Percentiles rank a stretch among this genome's conserved stretches.
phyloP scores from a whole-genome alignment of 2,329 filamentous ascomycete species.

The Rachicladosporium sp. region DNA sequence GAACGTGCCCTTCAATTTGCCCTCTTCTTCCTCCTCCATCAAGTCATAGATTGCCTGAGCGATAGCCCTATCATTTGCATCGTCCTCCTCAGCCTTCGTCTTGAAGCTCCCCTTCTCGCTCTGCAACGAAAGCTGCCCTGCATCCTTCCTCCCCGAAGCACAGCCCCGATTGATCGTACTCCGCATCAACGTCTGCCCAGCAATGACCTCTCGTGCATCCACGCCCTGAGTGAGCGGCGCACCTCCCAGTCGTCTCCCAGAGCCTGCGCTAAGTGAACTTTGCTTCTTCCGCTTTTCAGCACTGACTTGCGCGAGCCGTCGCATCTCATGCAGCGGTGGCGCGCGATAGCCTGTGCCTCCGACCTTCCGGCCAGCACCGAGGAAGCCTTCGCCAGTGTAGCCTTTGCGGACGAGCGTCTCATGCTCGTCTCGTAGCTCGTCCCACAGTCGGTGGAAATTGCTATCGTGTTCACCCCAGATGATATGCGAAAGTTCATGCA shows the following conservation, averaged over 20 bases:
- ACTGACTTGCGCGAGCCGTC: constrained; percentile 54
- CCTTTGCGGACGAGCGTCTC: constrained; percentile 65
- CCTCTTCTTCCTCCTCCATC: constrained; percentile 62
- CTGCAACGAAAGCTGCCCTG: constrained; percentile 53
- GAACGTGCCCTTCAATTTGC: constrained; percentile 38
- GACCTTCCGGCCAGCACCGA: constrained; percentile 60
- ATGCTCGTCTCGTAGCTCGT: constrained; percentile 78
- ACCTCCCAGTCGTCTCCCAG: constrained; percentile 64
- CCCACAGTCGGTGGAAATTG: constrained; percentile 76
- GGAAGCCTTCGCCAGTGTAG: constrained; percentile 81
- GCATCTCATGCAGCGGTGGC: constrained; percentile 59
- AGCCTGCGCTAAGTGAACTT: constrained; percentile 41
- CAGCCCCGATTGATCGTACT: constrained; percentile 61
- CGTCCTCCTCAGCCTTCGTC: constrained; percentile 76
- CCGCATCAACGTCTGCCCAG: constrained; percentile 53
- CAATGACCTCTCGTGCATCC: constrained; percentile 61
- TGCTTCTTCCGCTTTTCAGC: constrained; percentile 52
- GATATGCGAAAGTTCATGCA: constrained; percentile 89
- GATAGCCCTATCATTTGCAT: constrained; percentile 78
- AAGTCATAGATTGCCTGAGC: constrained; percentile 76
- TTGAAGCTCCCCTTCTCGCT: constrained; percentile 62
- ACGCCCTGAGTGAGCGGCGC: constrained; percentile 42
- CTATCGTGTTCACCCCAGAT: constrained; percentile 71
- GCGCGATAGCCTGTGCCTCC: constrained; percentile 49
- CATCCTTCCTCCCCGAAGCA: constrained; percentile 56